Conservation (phyloP, 805 yeast species). For the Kodamaea lidongshanica region DNA sequence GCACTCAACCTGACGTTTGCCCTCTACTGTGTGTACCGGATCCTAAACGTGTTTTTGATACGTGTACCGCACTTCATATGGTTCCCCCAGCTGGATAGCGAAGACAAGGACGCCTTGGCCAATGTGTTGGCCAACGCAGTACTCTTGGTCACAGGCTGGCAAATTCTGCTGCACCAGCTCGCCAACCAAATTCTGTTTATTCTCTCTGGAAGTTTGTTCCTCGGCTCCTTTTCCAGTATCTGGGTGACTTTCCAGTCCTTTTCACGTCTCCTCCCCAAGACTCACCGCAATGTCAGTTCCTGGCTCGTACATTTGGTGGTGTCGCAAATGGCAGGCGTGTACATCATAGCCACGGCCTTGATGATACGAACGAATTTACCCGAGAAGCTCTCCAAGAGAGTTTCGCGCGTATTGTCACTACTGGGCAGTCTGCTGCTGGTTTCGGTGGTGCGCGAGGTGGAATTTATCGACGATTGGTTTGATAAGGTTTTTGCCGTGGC, state of each 20-base stretch:
- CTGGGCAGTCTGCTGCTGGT: conserved; percentile 23
- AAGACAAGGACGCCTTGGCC: conserved; percentile 44
- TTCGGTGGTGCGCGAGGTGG: conserved; percentile 28
- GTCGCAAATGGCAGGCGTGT: conserved; percentile 44
- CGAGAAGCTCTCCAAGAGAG: conserved; percentile 34
- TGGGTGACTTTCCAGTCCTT: conserved; percentile 53
- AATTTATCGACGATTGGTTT: conserved; percentile 46
- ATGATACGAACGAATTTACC: conserved; percentile 46
- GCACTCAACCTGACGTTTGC: conserved; percentile 31
- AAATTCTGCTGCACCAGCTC: conserved; percentile 32
- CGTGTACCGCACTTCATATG: conserved; percentile 31
- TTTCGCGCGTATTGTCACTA: conserved; percentile 33
- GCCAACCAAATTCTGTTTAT: conserved; percentile 44
- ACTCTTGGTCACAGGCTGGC: conserved; percentile 19
- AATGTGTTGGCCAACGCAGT: conserved; percentile 41
- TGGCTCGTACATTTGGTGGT: conserved; percentile 36
- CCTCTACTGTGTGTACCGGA: conserved; percentile 45
- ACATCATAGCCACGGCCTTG: conserved; percentile 46
- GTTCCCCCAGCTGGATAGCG: conserved; percentile 4
- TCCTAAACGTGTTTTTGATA: conserved; percentile 35
- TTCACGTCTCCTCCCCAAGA: conserved; percentile 17
- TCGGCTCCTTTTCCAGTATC: conserved; percentile 62
- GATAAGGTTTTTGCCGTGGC: conserved; percentile 46
- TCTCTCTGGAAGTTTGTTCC: conserved; percentile 53
- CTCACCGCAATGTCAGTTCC: conserved; percentile 13